These are phyloP conservation scores for Plenodomus lindquistii DNA, from an alignment of 2,329 filamentous ascomycete genomes.

Conservation along the genomic window DNA sequence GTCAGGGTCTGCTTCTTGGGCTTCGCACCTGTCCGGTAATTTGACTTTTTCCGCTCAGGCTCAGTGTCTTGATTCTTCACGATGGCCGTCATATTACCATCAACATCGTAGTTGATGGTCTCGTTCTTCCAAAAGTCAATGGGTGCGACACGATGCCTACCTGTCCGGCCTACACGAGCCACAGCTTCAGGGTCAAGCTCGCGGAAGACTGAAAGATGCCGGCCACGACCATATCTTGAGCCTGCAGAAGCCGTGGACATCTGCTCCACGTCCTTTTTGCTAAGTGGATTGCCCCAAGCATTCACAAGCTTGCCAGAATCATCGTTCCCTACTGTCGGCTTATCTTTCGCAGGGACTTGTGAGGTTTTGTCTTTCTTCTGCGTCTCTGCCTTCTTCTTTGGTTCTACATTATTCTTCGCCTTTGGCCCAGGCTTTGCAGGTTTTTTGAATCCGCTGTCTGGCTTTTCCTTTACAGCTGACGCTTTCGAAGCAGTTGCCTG, in stretches of 20 bases:
- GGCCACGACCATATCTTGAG: slow-evolving; percentile 38
- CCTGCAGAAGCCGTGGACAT: slow-evolving; percentile 38
- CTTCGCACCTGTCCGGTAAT: slow-evolving; percentile 10
- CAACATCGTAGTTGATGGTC: slow-evolving; percentile 69
- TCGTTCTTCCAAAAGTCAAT: slow-evolving; percentile 89
- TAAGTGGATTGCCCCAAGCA: slow-evolving; percentile 35
- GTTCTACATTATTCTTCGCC: slow-evolving; percentile 26
- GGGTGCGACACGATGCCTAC: slow-evolving; percentile 76
- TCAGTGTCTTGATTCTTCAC: slow-evolving; percentile 70
- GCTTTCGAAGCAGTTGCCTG: slow-evolving; percentile 12
- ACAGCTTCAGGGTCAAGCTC: slow-evolving; percentile 37
- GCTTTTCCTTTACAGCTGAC: slow-evolving; percentile 12
- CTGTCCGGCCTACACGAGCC: slow-evolving; percentile 60
- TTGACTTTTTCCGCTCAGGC: slow-evolving; percentile 31
- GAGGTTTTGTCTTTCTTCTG: slow-evolving; percentile 2
- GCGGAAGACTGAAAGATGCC: slow-evolving; percentile 40
- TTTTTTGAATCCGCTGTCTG: slow-evolving; percentile 32
- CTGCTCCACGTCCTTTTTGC: slow-evolving; percentile 37
- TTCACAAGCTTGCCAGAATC: slow-evolving; percentile 38
- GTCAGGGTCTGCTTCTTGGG: slow-evolving; percentile 31
- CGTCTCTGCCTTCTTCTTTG: slow-evolving; percentile 15
- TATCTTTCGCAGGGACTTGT: slow-evolving; percentile 2
- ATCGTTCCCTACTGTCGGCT: slow-evolving; percentile 5
- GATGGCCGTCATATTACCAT: slow-evolving; percentile 74
- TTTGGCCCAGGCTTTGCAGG: slow-evolving; percentile 25